Evolutionary conservation across 2,329 filamentous ascomycete genomes (phyloP), one percentile per base, ranked within the genome.

Genomic region (Ophiostoma novo-ulmi): DNA sequence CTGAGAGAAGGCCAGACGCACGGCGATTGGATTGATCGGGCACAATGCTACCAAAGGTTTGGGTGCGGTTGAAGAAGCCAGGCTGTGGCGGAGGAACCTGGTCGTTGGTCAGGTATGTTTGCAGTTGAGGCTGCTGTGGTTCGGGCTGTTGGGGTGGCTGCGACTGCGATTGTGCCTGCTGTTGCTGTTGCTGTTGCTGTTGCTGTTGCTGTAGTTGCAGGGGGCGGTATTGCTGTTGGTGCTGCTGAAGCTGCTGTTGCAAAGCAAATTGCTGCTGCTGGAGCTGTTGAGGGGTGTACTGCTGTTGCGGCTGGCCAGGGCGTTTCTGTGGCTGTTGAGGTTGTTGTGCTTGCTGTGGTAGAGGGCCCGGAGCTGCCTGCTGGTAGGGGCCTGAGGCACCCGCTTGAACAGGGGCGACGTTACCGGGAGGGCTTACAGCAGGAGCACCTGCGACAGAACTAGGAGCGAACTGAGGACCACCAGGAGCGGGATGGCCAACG

Each of bases 71-170:
- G 14, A 70, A 68, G 17, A 68, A 63, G 55, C 22, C 63, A 26
- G 52, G 52, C 17, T 31, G 64, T 10, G 70, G 41, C 7, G 39
- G 20, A 41, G 52, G 55, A 14, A 41, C 6, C 8, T 22, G 5
- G 20, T 36, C 61, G 17, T 39, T 44, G 6, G 64, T 36, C 11
- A 26, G 58, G 26, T 63, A 35, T 26, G 11, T 22, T 69, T 55
- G 70, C 35, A 38, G 69, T 31, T 70, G 58, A 64, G 67, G 67
- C 5, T 22, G 55, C 35, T 6, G 63, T 48, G 48, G 67, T 10
- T 69, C 69, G 68, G 77, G 75, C 31, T 77, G 58, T 17, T 70
- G 68, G 74, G 73, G 73, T 72, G 65, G 70, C 36, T 39, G 41
- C 41, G 3, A 41, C 31, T 44, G 69, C 2, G 3, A 13, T 69